Conservation (phyloP, 306 rosid species). For the Lathyrus oleraceus region DNA sequence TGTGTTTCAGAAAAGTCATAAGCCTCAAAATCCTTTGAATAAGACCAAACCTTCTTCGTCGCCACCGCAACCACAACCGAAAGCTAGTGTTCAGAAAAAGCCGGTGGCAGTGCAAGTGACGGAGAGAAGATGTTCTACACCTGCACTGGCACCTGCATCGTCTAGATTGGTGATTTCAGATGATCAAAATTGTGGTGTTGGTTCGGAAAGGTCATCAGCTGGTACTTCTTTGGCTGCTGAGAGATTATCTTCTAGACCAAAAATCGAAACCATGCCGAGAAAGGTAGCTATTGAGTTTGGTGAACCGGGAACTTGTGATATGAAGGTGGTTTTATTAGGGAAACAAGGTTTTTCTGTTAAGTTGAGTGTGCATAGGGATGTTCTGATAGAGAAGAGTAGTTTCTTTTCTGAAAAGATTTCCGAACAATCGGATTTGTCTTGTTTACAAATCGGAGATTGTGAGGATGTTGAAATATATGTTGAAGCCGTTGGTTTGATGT, state of each 20-base stretch:
- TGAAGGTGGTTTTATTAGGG: conserved; percentile 79
- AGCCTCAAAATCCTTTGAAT: conserved; percentile 70
- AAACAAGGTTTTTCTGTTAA: conserved; percentile 93
- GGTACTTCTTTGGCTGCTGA: conserved; percentile 55
- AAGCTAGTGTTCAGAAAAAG: conserved; percentile 58
- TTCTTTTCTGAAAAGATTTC: conserved; percentile 69
- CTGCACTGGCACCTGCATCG: conserved; percentile 31
- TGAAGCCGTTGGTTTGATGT: conserved; percentile 90
- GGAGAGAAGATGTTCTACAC: conserved; percentile 54
- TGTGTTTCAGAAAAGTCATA: conserved; percentile 82
- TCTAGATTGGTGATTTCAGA: conserved; percentile 57
- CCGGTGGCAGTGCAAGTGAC: conserved; percentile 37
- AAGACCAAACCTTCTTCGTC: conserved; percentile 66
- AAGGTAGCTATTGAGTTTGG: conserved; percentile 98
- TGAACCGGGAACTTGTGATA: conserved; percentile 88
- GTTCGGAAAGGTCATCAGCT: conserved; percentile 48
- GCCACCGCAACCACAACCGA: conserved; percentile 39
- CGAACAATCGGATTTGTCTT: conserved; percentile 48
- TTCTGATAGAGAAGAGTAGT: conserved; percentile 62
- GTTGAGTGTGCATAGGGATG: conserved; percentile 79
- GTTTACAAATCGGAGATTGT: conserved; percentile 75
- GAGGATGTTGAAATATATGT: conserved; percentile 93
- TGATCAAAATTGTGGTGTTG: conserved; percentile 52
- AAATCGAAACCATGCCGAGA: conserved; percentile 74
- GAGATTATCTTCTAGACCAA: conserved; percentile 63